phyloP scores from a whole-genome alignment of 768 basidiomycete genomes.

The Serendipita vermifera region DNA sequence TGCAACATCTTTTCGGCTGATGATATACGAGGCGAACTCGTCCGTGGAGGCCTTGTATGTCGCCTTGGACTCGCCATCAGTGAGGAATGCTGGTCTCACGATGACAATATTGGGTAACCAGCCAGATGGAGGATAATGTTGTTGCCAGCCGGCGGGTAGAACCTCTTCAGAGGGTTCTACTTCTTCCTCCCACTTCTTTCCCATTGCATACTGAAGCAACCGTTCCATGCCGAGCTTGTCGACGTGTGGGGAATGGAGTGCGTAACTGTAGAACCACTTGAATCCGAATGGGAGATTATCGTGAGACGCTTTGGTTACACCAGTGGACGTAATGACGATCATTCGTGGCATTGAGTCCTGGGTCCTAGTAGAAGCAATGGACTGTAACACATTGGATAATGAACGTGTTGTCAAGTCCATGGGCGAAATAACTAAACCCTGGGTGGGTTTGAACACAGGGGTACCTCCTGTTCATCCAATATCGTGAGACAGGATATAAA shows the following conservation, averaged over 20 bases:
- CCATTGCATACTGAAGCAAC: constrained; percentile 16
- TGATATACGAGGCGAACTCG: constrained; percentile 26
- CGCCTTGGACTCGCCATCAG: constrained; percentile 32
- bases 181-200: background rate
- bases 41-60: constrained; percentile 15
- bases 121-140: constrained; percentile 35
- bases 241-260: constrained; percentile 35
- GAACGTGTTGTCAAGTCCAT: constrained; percentile 46
- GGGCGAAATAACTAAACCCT: constrained; percentile 38
- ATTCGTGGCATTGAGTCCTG: constrained; percentile 31
- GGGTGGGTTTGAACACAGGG: constrained; percentile 32
- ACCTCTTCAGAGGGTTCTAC: constrained; percentile 26
- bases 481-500: constrained; percentile 8
- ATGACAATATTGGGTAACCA: constrained; percentile 31
- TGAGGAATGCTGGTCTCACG: constrained; percentile 45
- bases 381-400: constrained; percentile 38
- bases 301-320: constrained; percentile 37
- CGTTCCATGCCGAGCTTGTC: constrained; percentile 55
- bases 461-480: constrained; percentile 29
- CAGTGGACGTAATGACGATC: constrained; percentile 39
- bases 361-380: background rate
- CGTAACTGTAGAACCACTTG: constrained; percentile 35
- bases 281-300: constrained; percentile 34
- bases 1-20: constrained; percentile 51
- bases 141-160: constrained; percentile 36